These are phyloP conservation scores for Blastomyces gilchristii DNA, from an alignment of 2,329 filamentous ascomycete species.

Conservation along the genomic window DNA sequence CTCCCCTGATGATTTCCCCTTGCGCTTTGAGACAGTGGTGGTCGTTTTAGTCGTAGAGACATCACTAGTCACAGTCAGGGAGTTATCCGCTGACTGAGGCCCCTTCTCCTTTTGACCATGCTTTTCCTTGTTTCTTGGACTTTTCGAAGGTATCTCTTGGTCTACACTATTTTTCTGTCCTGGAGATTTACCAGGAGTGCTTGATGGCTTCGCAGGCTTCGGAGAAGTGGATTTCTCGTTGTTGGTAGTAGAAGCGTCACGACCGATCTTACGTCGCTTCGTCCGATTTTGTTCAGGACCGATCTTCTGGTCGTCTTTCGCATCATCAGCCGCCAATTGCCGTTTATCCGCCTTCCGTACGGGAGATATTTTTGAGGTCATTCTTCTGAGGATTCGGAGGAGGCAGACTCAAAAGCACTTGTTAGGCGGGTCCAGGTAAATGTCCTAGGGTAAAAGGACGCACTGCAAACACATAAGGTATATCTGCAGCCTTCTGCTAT, in stretches of 20 bases:
- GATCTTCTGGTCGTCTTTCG: conserved; percentile 1
- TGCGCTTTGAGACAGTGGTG: background rate
- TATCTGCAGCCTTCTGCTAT: background rate
- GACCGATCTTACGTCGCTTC: conserved; percentile 7
- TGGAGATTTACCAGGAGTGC: background rate
- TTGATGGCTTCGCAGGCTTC: background rate
- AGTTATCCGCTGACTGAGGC: background rate
- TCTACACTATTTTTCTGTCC: background rate
- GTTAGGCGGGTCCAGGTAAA: background rate
- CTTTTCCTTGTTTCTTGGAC: background rate
- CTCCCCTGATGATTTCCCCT: background rate
- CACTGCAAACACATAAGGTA: background rate
- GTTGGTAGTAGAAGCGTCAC: background rate
- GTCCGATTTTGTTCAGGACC: conserved; percentile 6
- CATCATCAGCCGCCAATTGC: conserved; percentile 2
- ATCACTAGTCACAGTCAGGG: background rate
- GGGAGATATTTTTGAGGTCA: background rate
- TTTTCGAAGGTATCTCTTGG: background rate
- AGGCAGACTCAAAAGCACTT: background rate
- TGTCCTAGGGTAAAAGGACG: background rate
- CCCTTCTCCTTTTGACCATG: background rate
- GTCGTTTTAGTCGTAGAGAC: background rate
- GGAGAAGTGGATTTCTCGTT: background rate
- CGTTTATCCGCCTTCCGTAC: conserved; percentile 7
- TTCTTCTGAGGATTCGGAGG: background rate